Evolutionary conservation across 345 rosid genomes (phyloP), one percentile per base, ranked within the genome.

Genomic region (Nephelium lappaceum): DNA sequence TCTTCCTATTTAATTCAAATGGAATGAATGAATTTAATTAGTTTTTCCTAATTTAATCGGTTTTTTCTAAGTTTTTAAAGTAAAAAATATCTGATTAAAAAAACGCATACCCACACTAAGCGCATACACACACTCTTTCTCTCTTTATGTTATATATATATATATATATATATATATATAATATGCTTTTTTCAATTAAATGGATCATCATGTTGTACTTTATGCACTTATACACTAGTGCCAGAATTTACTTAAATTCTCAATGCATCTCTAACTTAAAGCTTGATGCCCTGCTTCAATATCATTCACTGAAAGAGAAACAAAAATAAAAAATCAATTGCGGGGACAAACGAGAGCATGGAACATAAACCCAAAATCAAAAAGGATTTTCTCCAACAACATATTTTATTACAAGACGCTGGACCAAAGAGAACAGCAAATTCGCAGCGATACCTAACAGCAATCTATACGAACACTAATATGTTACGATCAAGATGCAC

Each of bases 401-500:
- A 2, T 14, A 53, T 31, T 66, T 78, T 72, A 72, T 81, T 73
- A 73, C 76, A 61, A 49, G 23, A 43, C 53, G 16, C 38, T 43
- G n/a, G 25, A 69, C 36, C 6, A 11, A 49, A 0, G 15, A 73
- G 67, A 81, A 61, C 63, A 55, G 18, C 74, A 39, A 45, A 57
- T 74, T 81, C 15, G 72, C 39, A 19, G 27, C 24, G 39, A 39
- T 39, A 36, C 41, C 8, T 14, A 58, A 53, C 15, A 67, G 14
- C 62, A 67, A 55, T 61, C 72, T 78, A 66, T 78, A 58, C 53
- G 15, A 57, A 55, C 41, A 69, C 57, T 36, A 15, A 23, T 63
- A 49, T 27, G 64, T 19, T 10, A 27, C 3, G 43, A 70, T 65
- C 14, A 25, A 39, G 38, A 57, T 55, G n/a, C 31, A 4, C 18